Evolutionary conservation across 2,329 filamentous ascomycete genomes (phyloP), one percentile per base, ranked within the genome.

Genomic region (Alternaria arborescens): DNA sequence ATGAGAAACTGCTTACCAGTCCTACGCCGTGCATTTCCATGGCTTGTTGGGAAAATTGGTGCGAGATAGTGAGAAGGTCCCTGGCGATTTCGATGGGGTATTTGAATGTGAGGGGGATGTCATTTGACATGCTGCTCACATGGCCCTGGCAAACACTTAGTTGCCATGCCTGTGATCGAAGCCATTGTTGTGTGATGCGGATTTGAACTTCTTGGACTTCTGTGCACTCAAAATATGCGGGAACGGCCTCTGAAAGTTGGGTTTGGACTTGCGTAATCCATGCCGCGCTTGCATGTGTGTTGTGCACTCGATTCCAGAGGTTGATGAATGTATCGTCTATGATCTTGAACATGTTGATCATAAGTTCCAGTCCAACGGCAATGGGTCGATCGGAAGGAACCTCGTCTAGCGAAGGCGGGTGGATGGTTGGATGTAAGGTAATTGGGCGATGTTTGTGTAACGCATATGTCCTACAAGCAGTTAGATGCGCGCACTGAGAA

Each of bases 21-120:
- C 90, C 90, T 40, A 91, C 86, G 18, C 89, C 90, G 66, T 94
- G 84, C 3, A 94, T 82, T 65, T 94, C 91, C 82, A 93, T 89
- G 43, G 88, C 88, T 66, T 89, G 85, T 36, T 87, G 87, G 0
- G 90, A 89, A 71, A 95, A 90, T 54, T 90, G 87, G 16, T 88
- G 87, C 5, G 90, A 89, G 78, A 94, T 87, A 12, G 79, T 77
- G 0, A 87, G 80, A 1, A 88, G 82, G 50, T 87, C 86, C 48
- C 86, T 80, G 0, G 87, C 87, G n/a, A 89, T 87, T 38, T 87
- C 83, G 28, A 89, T 82, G 0, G 87, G 87, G 56, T 87, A 89
- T 32, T 83, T 82, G 77, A 88, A 88, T 34, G 82, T 86, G 83
- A 89, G 86, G 47, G 86, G 85, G 62, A 83, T 83, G 58, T 90